Evolutionary conservation across 257 asterid species (phyloP), one percentile per base, ranked within the genome.

Genomic region (Solanum peruvianum): DNA sequence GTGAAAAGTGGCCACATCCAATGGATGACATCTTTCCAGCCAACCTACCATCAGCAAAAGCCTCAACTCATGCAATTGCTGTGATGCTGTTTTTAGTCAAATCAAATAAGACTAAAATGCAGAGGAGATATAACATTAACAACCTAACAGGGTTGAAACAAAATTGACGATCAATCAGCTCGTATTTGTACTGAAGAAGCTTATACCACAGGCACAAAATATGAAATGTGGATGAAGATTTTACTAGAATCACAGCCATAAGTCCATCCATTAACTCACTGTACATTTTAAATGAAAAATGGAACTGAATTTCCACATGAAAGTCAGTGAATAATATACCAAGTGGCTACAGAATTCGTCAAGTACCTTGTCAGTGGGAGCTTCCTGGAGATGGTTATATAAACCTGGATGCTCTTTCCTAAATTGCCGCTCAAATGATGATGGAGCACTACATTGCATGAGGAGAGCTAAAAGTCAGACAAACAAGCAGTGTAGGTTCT

Each of bases 1-100:
- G 97, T 85, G 89, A 95, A 97, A 87, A 97, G 95, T 49, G 99
- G 98, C 99, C 99, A 95, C 98, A 97, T 94, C 99, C 99, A 97
- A 89, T 97, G 98, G 86, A 90, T 92, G 78, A 97, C 93, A 87
- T 97, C 99, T 89, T 92, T 93, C 99, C 99, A 97, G 85, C 97
- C 93, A 80, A 97, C 92, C 98, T 97, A 91, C 49, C 70, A 89
- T 84, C 83, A 85, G 66, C 66, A 84, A 86, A 70, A 72, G 82
- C 62, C 45, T 18, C 27, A 49, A 49, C 45, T 81, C 85, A 49
- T 81, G 27, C 31, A 49, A 31, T 29, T 52, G 25, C 45, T 81
- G 45, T 33, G 35, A 33, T 33, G 5, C 35, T 33, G 35, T 33
- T 33, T 20, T 88, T 25, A 77, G 27, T 33, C 78, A 70, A 71